Evolutionary conservation across 208 protist species (phyloP).

Genomic region (Acanthamoeba rhysodes): DNA sequence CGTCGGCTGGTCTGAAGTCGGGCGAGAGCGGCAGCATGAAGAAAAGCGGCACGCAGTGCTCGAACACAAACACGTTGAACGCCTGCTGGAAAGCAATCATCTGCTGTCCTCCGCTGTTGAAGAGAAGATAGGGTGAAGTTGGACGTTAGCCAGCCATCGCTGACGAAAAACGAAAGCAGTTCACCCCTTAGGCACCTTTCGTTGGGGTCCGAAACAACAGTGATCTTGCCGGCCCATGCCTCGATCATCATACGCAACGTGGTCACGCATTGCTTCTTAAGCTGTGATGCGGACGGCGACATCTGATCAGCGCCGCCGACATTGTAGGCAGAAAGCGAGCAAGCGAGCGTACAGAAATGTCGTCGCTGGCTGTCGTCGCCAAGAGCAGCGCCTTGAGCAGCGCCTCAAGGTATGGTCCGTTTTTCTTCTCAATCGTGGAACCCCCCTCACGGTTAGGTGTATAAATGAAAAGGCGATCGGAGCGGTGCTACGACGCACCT

Average conservation of each 20-base stretch:
- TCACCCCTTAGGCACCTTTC: not conserved
- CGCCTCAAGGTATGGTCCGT: not conserved
- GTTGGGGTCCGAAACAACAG: not conserved
- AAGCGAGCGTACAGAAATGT: not conserved
- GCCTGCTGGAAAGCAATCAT: slow-evolving; percentile 57
- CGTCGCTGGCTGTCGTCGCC: not conserved
- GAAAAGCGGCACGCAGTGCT: slow-evolving; percentile 42
- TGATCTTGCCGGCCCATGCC: slow-evolving; percentile 42
- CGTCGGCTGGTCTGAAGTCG: not conserved
- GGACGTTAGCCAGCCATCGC: not conserved
- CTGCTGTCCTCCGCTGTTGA: not conserved
- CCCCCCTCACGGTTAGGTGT: not conserved
- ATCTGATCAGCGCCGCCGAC: not conserved
- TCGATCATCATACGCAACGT: slow-evolving; percentile 44
- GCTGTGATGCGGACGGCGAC: not conserved
- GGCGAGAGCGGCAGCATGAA: not conserved
- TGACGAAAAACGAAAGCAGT: not conserved
- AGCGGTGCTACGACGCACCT: not conserved
- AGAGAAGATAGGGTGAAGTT: not conserved
- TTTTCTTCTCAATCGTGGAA: not conserved
- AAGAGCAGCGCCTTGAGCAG: slow-evolving; percentile 44
- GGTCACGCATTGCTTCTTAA: slow-evolving; percentile 1
- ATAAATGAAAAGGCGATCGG: not conserved
- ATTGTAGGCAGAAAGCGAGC: not conserved
- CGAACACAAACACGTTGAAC: slow-evolving; percentile 54